Evolutionary conservation across 768 basidiomycete genomes (phyloP), one percentile per base, ranked within the genome.

Genomic region (Hysterangium stoloniferum): DNA sequence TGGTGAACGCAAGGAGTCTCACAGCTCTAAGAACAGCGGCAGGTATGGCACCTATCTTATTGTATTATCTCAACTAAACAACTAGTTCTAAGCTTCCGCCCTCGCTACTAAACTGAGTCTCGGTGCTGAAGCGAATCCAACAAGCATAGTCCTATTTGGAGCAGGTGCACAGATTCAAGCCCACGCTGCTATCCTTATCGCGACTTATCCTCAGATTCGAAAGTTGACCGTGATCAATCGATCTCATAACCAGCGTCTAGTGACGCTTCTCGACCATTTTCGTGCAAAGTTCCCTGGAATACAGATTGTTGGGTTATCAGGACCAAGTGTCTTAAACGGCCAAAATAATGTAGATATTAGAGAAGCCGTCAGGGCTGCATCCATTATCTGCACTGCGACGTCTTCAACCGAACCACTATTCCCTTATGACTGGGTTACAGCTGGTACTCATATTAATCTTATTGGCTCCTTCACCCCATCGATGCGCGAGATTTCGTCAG

Each of bases 21-120:
- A 94, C 92, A 1, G 85, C 90, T 4, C 64, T 91, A 27, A 66
- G 92, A 36, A 95, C 86, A 51, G 89, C 89, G 45, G 86, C 86
- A 55, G 86, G 89, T 84, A 60, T 52, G 69, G 62, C 20, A n/a
- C n/a, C 34, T n/a, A 37, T 51, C n/a, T 31, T n/a, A n/a, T n/a
- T 2, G 32, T 43, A 27, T 13, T 15, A 2, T 43, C 34, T 38
- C 0, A 20, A 15, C 37, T 12, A 3, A n/a, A 35, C 22, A 38
- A 20, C 32, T 29, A 31, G n/a, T 48, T 51, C 20, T 31, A 24
- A 87, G 86, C 82, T 27, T 89, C 86, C 0, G 64, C 84, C 3
- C 72, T 88, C 3, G 83, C 86, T 1, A 78, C 78, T 0, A 74
- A 66, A 11, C 65, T 86, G 2, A 70, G 40, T 17, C 38, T 85